Evolutionary conservation across 164 flowering plant species (phyloP), one percentile per base, ranked within the genome.

Genomic region (Stephania yunnanensis): DNA sequence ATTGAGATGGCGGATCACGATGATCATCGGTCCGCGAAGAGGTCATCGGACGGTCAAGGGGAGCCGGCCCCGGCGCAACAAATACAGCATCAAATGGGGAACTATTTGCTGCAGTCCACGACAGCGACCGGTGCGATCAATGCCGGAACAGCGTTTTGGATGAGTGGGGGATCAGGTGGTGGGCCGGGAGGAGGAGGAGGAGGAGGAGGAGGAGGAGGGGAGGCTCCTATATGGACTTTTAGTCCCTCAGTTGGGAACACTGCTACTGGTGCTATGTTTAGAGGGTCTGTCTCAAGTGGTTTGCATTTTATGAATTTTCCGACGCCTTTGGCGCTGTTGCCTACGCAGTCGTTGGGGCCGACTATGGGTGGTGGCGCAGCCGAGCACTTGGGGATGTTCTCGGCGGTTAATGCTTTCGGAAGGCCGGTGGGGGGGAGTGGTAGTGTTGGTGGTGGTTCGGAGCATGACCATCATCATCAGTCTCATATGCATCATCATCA

Each of bases 281-380:
- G 90, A 71, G 89, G 90, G 12, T 69, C 87, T 8, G 80, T 83
- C 80, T 74, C 87, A 10, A 82, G 84, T 74, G 93, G 96, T 55
- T 65, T 89, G 58, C 91, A 89, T 88, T 89, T 92, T 77, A 87
- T 92, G 94, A 92, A 91, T 79, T 81, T 90, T 52, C 86, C 84
- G 15, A 53, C 89, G 0, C 87, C 90, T 3, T 71, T 87, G 80
- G 85, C 89, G 46, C 78, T 84, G 15, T 71, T 89, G 84, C 91
- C 96, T 0, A 74, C 89, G 72, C 95, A 89, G 46, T 92, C 88
- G 74, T 70, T 88, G 53, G 85, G 88, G 7, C 69, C 85, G 1
- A 68, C 61, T 11, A 70, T 61, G 69, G 77, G 75, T 1, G 31
- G 71, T 10, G 74, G 79, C 65, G 77, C 77, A 5, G 89, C 88